Percentiles rank a stretch among this genome's conserved stretches.
These are phyloP conservation scores for Tranzscheliella williamsii DNA, from an alignment of 1,284 basidiomycete species.

Conservation along the genomic window DNA sequence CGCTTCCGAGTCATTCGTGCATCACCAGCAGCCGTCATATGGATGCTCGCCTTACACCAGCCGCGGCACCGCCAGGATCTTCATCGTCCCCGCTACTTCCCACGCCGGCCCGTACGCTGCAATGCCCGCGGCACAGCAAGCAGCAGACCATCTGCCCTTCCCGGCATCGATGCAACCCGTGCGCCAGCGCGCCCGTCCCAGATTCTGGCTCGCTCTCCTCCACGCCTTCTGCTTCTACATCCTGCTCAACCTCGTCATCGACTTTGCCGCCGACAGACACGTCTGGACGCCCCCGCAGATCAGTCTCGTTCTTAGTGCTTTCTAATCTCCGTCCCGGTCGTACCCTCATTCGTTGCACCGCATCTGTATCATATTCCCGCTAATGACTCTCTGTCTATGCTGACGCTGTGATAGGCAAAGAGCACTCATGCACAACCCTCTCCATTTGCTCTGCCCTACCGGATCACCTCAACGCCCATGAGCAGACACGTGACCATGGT, in stretches of 20 bases:
- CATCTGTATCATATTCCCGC: too few species aligned
- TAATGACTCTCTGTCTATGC: too few species aligned
- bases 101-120: background rate
- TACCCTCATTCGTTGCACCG: too few species aligned
- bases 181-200: constrained; percentile 10
- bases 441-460: too few species aligned
- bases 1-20: background rate
- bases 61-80: constrained; percentile 21
- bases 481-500: too few species aligned
- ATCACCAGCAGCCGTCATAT: constrained; percentile 1
- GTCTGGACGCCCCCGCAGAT: too few species aligned
- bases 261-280: constrained; percentile 16
- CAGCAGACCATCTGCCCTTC: constrained; percentile 10
- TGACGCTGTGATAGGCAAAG: too few species aligned
- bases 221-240: constrained; percentile 33
- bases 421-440: too few species aligned
- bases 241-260: constrained; percentile 24
- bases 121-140: too few species aligned
- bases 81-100: constrained; percentile 20
- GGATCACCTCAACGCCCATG: too few species aligned
- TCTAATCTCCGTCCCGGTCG: too few species aligned
- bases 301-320: too few species aligned
- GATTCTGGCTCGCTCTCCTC: constrained; percentile 26
- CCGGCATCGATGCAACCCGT: constrained; percentile 5
- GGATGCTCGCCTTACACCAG: constrained; percentile 30